These are phyloP conservation scores for Cladosporium sp. DNA, from an alignment of 2,329 filamentous ascomycete genomes.

Conservation along the genomic window DNA sequence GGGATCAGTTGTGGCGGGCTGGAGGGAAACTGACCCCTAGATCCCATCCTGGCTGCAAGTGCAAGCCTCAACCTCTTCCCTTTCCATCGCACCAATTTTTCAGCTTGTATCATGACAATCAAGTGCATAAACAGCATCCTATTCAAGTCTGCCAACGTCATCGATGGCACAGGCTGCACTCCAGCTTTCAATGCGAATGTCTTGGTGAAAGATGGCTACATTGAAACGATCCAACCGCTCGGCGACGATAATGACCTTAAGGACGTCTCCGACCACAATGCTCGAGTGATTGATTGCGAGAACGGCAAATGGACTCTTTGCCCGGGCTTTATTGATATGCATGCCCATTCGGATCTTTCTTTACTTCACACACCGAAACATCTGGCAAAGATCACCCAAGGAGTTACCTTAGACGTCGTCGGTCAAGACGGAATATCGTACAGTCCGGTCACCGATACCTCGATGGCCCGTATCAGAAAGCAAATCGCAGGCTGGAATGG, in stretches of 20 bases:
- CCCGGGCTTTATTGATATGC: conserved; percentile 30
- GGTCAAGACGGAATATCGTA: conserved; percentile 30
- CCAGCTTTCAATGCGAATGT: conserved; percentile 22
- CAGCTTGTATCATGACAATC: not conserved
- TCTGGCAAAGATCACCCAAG: conserved; percentile 27
- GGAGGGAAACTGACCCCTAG: too few species aligned
- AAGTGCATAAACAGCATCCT: not conserved
- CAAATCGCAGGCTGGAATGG: conserved; percentile 30
- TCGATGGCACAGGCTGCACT: conserved; percentile 23
- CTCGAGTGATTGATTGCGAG: conserved; percentile 24
- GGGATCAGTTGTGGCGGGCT: too few species aligned
- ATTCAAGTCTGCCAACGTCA: conserved; percentile 21
- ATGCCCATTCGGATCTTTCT: conserved; percentile 28
- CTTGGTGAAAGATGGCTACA: conserved; percentile 18
- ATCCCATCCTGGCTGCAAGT: too few species aligned
- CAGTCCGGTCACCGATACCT: conserved; percentile 21
- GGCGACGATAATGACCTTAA: not conserved
- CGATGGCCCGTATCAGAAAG: conserved; percentile 23
- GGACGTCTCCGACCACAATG: not conserved
- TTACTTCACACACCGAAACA: conserved; percentile 26
- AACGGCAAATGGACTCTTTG: conserved; percentile 23
- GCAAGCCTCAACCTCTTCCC: too few species aligned
- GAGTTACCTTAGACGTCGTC: conserved; percentile 27
- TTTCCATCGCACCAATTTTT: too few species aligned
- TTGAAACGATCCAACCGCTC: conserved; percentile 16